phyloP scores from a whole-genome alignment of 306 rosid species.

The Dalbergia cochinchinensis region DNA sequence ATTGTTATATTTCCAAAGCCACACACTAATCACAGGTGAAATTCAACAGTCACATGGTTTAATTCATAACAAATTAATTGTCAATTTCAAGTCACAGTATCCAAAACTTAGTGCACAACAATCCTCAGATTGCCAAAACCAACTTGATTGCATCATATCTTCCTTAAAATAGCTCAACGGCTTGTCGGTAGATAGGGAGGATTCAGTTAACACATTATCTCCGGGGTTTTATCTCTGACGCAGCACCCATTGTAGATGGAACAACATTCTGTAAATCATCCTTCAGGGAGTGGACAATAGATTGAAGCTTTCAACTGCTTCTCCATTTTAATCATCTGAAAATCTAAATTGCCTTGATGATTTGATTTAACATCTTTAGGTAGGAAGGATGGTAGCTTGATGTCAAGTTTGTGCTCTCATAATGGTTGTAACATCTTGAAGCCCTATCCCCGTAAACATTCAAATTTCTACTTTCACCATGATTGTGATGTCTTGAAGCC shows the following conservation, averaged over 20 bases:
- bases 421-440: background rate
- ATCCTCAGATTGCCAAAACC: background rate
- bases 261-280: background rate
- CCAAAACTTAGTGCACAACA: background rate
- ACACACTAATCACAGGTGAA: too few species aligned
- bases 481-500: background rate
- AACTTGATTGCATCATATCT: background rate
- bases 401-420: slow-evolving; percentile 3
- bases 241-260: slow-evolving; percentile 13
- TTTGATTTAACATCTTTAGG: slow-evolving; percentile 4
- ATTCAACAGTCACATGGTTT: too few species aligned
- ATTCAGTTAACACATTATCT: background rate
- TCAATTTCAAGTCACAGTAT: slow-evolving; percentile 10
- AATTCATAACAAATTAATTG: background rate
- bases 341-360: background rate
- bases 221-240: background rate
- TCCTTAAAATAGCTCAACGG: slow-evolving; percentile 27
- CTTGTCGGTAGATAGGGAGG: background rate
- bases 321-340: background rate
- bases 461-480: background rate
- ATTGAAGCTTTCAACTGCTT: slow-evolving; percentile 17
- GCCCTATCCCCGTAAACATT: background rate
- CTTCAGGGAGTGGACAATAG: slow-evolving; percentile 1
- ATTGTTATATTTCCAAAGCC: too few species aligned
- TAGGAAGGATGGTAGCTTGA: slow-evolving; percentile 12